Base-by-base conservation (phyloP, 345 rosid genomes). In the Garcia nutans region DNA sequence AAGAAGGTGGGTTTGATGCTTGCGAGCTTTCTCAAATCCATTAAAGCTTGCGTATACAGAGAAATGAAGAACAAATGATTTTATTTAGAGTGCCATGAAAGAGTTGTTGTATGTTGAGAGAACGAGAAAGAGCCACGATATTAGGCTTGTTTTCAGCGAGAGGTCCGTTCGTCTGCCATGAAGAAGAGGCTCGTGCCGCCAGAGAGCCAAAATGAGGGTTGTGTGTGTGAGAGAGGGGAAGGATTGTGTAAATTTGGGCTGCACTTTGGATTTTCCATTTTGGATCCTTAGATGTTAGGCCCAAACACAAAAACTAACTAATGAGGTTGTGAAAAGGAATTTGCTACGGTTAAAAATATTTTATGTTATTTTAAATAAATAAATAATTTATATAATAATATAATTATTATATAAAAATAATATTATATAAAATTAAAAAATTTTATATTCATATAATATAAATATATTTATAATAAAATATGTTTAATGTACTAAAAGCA, bases 11-110 rank as follows among this genome's bases (percentile, higher is more conserved):
- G 69, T 68, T 77, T 87, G 52, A 75, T 67, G 33, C 62, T 44
- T 12, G 87, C 49, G 49, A 86, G 80, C 77, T 84, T 84, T 79
- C 86, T 85, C 86, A 86, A 84, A 85, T 89, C 90, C 97, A 92
- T 92, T 6, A 50, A 72, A 26, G 67, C n/a, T 8, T 54, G 45
- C 28, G 37, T 60, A 23, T 13, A 67, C n/a, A 10, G 44, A 44
- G 10, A 23, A 54, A 59, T 17, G 2, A 13, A 19, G 59, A 3
- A 2, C 12, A 5, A 44, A 17, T 20, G 5, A 13, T 16, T 6
- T 10, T 42, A 7, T 28, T 28, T 10, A 62, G 0, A 54, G 76
- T 20, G 68, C 4, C 61, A 16, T 8, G 1, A 20, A 49, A 73
- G 69, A 16, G 10, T 16, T 2, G 22, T 0, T 24, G 56, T 16